A percentile compares a stretch with the other conserved stretches of the same genome.
Conservation (phyloP, 2,329 filamentous ascomycete genomes). For the Ustulina deusta region DNA sequence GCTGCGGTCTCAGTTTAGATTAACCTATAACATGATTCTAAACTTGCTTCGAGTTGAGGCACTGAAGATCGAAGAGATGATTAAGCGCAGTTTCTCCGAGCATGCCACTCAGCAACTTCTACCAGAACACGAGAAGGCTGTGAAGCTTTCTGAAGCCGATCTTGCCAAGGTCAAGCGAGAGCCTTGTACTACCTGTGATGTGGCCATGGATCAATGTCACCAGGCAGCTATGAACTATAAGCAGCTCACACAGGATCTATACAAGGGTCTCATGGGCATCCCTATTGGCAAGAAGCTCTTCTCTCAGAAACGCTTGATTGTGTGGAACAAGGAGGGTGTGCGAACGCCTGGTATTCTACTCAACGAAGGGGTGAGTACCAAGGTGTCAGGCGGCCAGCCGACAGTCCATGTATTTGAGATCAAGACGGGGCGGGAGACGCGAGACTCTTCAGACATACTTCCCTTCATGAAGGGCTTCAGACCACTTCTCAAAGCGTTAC, state of each 20-base stretch:
- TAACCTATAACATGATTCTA: slow-evolving; percentile 99
- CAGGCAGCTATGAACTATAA: slow-evolving; percentile 83
- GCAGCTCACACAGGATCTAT: slow-evolving; percentile 82
- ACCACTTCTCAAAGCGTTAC: slow-evolving; percentile 73
- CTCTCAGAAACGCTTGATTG: slow-evolving; percentile 77
- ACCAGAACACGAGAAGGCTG: slow-evolving; percentile 94
- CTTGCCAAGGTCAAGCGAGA: slow-evolving; percentile 91
- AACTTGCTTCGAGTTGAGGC: slow-evolving; percentile 96
- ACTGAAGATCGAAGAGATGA: slow-evolving; percentile 99
- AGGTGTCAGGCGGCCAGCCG: slow-evolving; percentile 67
- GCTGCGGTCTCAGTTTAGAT: slow-evolving; percentile 91
- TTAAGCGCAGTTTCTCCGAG: slow-evolving; percentile 98
- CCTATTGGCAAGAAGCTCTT: slow-evolving; percentile 86
- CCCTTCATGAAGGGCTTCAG: slow-evolving; percentile 83
- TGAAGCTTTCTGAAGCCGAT: slow-evolving; percentile 91
- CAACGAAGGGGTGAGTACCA: slow-evolving; percentile 77
- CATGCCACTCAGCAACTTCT: slow-evolving; percentile 95
- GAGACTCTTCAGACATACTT: slow-evolving; percentile 85
- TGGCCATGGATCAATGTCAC: slow-evolving; percentile 83
- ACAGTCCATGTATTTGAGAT: slow-evolving; percentile 84
- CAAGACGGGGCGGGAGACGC: slow-evolving; percentile 72
- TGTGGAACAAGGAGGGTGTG: slow-evolving; percentile 87
- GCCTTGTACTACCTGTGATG: slow-evolving; percentile 83
- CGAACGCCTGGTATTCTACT: slow-evolving; percentile 85
- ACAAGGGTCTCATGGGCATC: slow-evolving; percentile 81